These are phyloP conservation scores for Didymellaceae sp. DNA, from an alignment of 2,329 filamentous ascomycete species.

Conservation along the genomic window DNA sequence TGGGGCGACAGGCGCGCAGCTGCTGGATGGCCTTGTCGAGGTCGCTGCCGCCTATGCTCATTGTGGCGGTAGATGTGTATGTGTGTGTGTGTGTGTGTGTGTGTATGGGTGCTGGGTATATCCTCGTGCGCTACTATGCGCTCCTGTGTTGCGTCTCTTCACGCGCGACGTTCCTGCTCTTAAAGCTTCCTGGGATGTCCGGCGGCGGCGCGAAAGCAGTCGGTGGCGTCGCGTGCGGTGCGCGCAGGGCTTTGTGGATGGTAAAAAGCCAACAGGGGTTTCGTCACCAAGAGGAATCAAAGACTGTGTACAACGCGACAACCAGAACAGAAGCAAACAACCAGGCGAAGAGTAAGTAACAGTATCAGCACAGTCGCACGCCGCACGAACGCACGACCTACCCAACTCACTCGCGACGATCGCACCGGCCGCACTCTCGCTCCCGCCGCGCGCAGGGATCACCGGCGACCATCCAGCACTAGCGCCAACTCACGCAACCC, in stretches of 20 bases:
- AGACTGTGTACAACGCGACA: not conserved
- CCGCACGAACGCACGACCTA: too few species aligned
- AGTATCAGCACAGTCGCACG: too few species aligned
- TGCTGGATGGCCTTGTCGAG: conserved; percentile 83
- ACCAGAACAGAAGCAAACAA: too few species aligned
- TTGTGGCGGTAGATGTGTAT: conserved; percentile 17
- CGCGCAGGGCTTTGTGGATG: not conserved
- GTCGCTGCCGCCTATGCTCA: conserved; percentile 69
- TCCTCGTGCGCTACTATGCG: conserved; percentile 3
- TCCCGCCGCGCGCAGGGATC: conserved; percentile 25
- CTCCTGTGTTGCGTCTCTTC: not conserved
- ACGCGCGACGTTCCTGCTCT: not conserved
- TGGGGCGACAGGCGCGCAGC: conserved; percentile 92
- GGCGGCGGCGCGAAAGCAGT: not conserved
- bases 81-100: not conserved
- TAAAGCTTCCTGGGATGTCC: not conserved
- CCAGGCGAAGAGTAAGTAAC: too few species aligned
- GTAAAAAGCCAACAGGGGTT: too few species aligned
- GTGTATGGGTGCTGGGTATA: not conserved
- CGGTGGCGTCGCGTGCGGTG: not conserved
- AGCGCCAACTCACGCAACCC: conserved; percentile 13
- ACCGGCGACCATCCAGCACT: conserved; percentile 4
- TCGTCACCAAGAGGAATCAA: too few species aligned
- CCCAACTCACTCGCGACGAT: too few species aligned
- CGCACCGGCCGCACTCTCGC: not conserved